These are phyloP conservation scores for Lepidium campestre DNA, from an alignment of 441 rosid species.

Conservation along the genomic window DNA sequence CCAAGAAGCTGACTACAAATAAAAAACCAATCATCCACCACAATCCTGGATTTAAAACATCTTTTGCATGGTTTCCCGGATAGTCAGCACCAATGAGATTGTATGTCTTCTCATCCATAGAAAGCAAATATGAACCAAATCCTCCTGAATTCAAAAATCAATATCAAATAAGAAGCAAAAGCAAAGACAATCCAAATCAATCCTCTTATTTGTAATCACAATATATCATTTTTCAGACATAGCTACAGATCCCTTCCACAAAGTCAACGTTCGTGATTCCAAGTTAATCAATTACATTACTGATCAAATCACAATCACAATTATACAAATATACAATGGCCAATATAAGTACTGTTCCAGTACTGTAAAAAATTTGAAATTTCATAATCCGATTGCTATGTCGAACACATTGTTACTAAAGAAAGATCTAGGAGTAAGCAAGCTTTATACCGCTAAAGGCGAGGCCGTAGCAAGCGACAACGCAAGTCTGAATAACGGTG, in stretches of 20 bases:
- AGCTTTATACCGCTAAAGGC: conserved; percentile 63
- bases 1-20: conserved; percentile 80
- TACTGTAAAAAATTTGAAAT: not conserved
- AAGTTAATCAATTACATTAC: not conserved
- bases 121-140: conserved; percentile 75
- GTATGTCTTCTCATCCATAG: conserved; percentile 83
- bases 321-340: not conserved
- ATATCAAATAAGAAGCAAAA: not conserved
- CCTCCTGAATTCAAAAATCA: conserved; percentile 47
- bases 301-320: not conserved
- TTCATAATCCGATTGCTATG: not conserved
- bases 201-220: not conserved
- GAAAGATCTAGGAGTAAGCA: not conserved
- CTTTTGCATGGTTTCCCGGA: conserved; percentile 69
- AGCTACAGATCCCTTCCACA: not conserved
- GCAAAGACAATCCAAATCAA: not conserved
- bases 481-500: conserved; percentile 86
- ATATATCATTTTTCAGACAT: not conserved
- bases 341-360: not conserved
- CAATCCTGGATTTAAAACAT: conserved; percentile 72
- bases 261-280: not conserved
- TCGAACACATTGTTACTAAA: not conserved
- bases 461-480: conserved; percentile 91
- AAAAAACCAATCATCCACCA: conserved; percentile 90
- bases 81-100: conserved; percentile 73